Evolutionary conservation across 148 eudicot species (phyloP), one percentile per base, ranked within the genome.

Genomic region (Persicaria maculosa): DNA sequence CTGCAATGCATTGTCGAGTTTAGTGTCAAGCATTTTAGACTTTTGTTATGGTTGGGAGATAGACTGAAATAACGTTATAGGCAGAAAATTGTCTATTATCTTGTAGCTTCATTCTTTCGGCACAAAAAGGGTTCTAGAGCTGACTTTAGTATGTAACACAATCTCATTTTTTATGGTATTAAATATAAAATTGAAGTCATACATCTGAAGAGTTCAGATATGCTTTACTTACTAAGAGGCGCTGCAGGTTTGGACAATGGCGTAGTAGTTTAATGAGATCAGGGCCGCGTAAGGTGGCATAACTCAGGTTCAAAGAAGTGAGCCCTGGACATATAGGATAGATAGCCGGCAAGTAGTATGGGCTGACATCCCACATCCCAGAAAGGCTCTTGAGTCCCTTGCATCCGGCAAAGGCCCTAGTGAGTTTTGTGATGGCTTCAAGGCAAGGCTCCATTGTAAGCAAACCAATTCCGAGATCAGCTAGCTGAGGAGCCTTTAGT

Each of bases 221-320:
- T 31, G 14, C 9, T 8, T 1, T 54, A 62, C 44, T 25, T 50
- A 93, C 98, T 93, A 91, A 93, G 74, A 93, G 69, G 16, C 90
- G 86, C 79, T 87, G 86, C 44, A 93, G 79, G 72, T 86, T 88
- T 55, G 71, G 79, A 88, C 98, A 93, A 71, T 89, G 86, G 40
- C 76, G 81, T 20, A 93, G 80, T 25, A 93, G 81, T 84, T 89
- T 88, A 40, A 85, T 80, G 14, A 91, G 95, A 75, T 91, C 90
- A 16, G 45, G 64, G 47, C 91, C 85, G 43, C 74, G 79, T 50
- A 88, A 82, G 14, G 97, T 83, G 53, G 93, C 92, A 81, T 88
- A 87, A 82, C 93, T 93, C 79, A 93, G 76, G 84, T 93, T 91
- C 83, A 93, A 75, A 7, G 86, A 81, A 11, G 89, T 83, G 79